Evolutionary conservation across 768 basidiomycete species (phyloP), one percentile per base, ranked within the genome.

Genomic region (Mrakia gelida): DNA sequence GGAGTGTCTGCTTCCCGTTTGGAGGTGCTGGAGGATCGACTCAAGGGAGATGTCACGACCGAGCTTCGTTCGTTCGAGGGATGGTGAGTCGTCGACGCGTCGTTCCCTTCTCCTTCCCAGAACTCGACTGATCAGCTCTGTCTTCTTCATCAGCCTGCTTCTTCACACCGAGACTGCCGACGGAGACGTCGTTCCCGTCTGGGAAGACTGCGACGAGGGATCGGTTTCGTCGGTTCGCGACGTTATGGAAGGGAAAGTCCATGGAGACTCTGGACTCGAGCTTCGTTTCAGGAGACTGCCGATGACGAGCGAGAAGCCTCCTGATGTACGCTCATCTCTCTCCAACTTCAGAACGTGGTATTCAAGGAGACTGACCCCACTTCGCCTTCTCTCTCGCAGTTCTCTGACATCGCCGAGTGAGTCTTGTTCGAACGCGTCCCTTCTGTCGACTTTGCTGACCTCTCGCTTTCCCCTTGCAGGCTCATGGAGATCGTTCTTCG

Each of bases 1-100:
- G 97, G 97, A 4, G 98, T 99, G 73, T 96, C 95, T 0, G 89
- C 93, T 5, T 90, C 91, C 38, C 89, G 97, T 18, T 85, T 98
- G 68, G 97, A 98, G 83, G 88, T 91, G 3, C 87, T 98, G 41
- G 97, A 99, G 84, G 93, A 95, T 76, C 88, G 96, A 38, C 88
- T 99, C 10, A 90, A 90, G 80, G 90, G 91, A 73, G 97, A 99
- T 84, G 92, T 98, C 15, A 85, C 93, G 52, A 86, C 91, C 2
- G 97, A 99, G 83, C 84, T 98, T 43, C 86, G 88, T 52, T 85
- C 90, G 15, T 96, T 96, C 82, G 93, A 92, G 38, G 94, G 94
- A 81, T 88, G 91, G 92, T 91, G 73, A 43, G 87, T 81, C 26
- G 87, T 81, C 26, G 26, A 28, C 5, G 5, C 72, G 56, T 43